Evolutionary conservation across 2,329 filamentous ascomycete genomes (phyloP), one percentile per base, ranked within the genome.

Genomic region (Epichloe typhina): DNA sequence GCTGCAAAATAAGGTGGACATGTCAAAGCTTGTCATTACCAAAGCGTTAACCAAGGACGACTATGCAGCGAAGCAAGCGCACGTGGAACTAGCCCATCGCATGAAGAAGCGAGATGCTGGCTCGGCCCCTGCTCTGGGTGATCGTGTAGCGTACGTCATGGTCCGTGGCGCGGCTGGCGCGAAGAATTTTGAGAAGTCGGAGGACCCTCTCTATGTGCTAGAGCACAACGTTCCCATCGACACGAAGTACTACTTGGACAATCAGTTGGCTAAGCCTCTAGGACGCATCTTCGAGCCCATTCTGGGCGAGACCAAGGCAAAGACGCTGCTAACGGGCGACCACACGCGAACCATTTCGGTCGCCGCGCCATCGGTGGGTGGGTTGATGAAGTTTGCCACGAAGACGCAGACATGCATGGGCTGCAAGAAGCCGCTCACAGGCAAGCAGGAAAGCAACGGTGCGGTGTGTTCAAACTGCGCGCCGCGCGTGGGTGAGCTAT

Each of bases 321-420:
- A 82, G 46, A 86, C 86, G 40, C 76, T 98, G 19, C 79, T 98
- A 33, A 89, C 86, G 4, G 93, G 93, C 53, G 93, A 90, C 58
- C 93, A 98, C 68, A 98, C 93, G 8, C 85, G 93, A n/a, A 81
- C 86, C 46, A 95, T 98, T 57, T 86, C 88, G 1, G 88, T 97
- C 23, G 90, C 91, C 3, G 93, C 88, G 19, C 91, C 94, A 0
- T 86, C 86, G 0, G 80, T 95, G 54, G 93, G 93, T 51, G 93
- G 93, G 0, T 73, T 98, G 56, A 98, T 98, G 93, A 96, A 95
- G 70, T 98, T 97, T 64, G 80, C 93, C 36, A 96, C 95, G 72
- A 96, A 95, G 73, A 98, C 93, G 3, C 83, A 90, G 70, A 97
- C 93, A 0, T 98, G 93, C 67, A 95, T 98, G 86, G 93, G 90